Evolutionary conservation across 768 basidiomycete genomes (phyloP).

Genomic region (Amanita phalloides): DNA sequence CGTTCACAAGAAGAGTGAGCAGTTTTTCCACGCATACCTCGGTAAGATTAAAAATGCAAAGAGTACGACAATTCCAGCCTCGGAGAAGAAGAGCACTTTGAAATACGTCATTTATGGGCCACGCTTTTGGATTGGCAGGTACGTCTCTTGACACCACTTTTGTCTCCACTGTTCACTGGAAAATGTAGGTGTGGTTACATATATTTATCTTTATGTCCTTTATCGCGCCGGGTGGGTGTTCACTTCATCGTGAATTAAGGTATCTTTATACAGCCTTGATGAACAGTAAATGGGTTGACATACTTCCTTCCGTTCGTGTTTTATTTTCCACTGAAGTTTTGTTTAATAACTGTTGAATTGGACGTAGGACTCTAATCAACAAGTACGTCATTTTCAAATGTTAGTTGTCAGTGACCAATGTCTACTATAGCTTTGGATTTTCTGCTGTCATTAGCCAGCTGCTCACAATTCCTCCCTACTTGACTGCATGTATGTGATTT

Average conservation of each 20-base stretch:
- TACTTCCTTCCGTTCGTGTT: slow-evolving; percentile 55
- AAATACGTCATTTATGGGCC: slow-evolving; percentile 40
- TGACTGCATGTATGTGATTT: slow-evolving; percentile 38
- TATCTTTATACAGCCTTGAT: slow-evolving; percentile 8
- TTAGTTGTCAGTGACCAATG: neutral
- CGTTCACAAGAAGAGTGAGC: slow-evolving; percentile 44
- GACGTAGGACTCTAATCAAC: slow-evolving; percentile 45
- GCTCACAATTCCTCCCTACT: slow-evolving; percentile 59
- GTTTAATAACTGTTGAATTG: slow-evolving; percentile 6
- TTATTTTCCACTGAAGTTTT: slow-evolving; percentile 13
- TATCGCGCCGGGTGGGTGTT: slow-evolving; percentile 40
- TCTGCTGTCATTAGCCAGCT: slow-evolving; percentile 46
- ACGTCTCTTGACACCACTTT: slow-evolving; percentile 17
- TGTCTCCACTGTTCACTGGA: slow-evolving; percentile 35
- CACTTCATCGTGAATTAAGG: too few relatives aligned
- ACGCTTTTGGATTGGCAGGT: slow-evolving; percentile 60
- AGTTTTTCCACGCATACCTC: neutral
- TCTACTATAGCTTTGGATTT: slow-evolving; percentile 43
- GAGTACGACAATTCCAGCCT: slow-evolving; percentile 47
- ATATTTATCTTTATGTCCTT: slow-evolving; percentile 51
- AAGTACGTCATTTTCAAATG: slow-evolving; percentile 16
- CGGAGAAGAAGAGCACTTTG: slow-evolving; percentile 53
- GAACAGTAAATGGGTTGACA: slow-evolving; percentile 56
- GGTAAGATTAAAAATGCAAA: slow-evolving; percentile 9
- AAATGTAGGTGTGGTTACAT: slow-evolving; percentile 35